phyloP scores from a whole-genome alignment of 805 yeast genomes.

The Torulaspora indica region DNA sequence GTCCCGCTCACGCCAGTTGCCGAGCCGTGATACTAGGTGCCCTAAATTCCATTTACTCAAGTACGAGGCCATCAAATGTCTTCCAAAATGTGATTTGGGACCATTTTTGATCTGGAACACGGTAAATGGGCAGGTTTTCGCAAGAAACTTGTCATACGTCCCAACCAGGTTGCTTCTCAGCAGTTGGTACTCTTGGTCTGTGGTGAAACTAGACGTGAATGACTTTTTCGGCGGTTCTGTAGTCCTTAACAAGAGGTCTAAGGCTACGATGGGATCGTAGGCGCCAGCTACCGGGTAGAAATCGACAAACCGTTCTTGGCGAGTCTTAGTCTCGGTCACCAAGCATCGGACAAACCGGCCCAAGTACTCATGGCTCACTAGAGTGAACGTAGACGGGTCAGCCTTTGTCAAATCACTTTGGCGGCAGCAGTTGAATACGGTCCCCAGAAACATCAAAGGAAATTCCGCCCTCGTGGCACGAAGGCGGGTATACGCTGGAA shows the following conservation, averaged over 20 bases:
- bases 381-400: too few relatives aligned
- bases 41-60: not conserved
- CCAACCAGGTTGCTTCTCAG: not conserved
- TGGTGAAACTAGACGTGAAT: not conserved
- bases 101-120: not conserved
- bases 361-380: too few relatives aligned
- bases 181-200: not conserved
- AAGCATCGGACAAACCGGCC: too few relatives aligned
- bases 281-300: not conserved
- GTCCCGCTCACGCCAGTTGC: not conserved
- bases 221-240: not conserved
- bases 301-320: not conserved
- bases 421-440: too few relatives aligned
- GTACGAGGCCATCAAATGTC: not conserved
- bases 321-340: too few relatives aligned
- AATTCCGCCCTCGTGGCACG: too few relatives aligned
- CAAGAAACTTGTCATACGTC: not conserved
- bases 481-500: too few relatives aligned
- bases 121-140: not conserved
- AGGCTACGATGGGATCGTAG: not conserved
- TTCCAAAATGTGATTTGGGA: not conserved
- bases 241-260: not conserved
- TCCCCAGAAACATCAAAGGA: too few relatives aligned
- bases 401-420: too few relatives aligned
- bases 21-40: not conserved